Evolutionary conservation across 805 yeast genomes (phyloP).

Genomic region (Jamesozyma jinghongensis): DNA sequence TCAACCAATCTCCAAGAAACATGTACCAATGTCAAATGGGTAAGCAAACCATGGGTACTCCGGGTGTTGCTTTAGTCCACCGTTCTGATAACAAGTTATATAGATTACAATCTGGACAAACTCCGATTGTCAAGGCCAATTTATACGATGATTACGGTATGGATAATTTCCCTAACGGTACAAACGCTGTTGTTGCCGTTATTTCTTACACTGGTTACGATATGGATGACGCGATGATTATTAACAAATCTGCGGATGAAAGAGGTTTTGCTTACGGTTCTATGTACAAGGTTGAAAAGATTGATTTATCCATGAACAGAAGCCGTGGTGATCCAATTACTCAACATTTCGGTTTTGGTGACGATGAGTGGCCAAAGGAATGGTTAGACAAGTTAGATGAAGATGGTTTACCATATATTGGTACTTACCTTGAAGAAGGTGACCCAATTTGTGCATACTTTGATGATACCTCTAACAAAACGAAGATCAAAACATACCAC

Average conservation of each 20-base stretch:
- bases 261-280: conserved; percentile 98
- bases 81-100: conserved; percentile 93
- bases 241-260: conserved; percentile 94
- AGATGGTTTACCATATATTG: conserved; percentile 89
- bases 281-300: conserved; percentile 87
- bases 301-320: conserved; percentile 69
- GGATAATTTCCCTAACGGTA: conserved; percentile 98
- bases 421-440: conserved; percentile 83
- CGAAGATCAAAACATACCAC: conserved; percentile 87
- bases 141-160: conserved; percentile 93
- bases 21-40: conserved; percentile 99
- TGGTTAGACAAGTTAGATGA: conserved; percentile 85
- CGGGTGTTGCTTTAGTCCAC: conserved; percentile 89
- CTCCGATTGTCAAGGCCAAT: conserved; percentile 92
- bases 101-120: conserved; percentile 89
- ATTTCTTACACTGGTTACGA: conserved; percentile 98
- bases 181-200: conserved; percentile 97
- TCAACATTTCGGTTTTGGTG: conserved; percentile 90
- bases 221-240: conserved; percentile 99
- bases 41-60: conserved; percentile 99
- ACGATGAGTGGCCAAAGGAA: conserved; percentile 81
- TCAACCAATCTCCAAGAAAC: conserved; percentile 98
- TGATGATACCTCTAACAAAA: conserved; percentile 85
- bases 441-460: conserved; percentile 91
- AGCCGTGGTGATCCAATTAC: conserved; percentile 91